phyloP scores from a whole-genome alignment of 2,329 filamentous ascomycete species.

The Chrysosporium queenslandicum region DNA sequence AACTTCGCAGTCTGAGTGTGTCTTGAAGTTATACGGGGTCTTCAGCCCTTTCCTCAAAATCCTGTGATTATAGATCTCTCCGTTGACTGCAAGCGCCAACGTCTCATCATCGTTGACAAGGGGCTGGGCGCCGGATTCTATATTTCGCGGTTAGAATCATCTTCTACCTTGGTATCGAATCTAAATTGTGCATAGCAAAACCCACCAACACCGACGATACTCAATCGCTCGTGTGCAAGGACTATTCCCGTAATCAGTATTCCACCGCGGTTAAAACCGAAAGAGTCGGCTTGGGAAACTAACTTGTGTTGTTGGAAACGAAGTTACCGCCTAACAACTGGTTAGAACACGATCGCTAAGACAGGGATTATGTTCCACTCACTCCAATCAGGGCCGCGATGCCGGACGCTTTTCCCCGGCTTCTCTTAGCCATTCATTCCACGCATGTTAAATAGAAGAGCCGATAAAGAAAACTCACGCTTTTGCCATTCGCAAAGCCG shows the following conservation, averaged over 20 bases:
- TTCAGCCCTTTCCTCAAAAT: constrained; percentile 80
- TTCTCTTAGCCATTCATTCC: constrained; percentile 1
- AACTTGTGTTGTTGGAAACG: constrained; percentile 84
- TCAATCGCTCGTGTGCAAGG: constrained; percentile 92
- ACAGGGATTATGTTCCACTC: constrained; percentile 39
- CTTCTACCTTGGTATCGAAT: constrained; percentile 14
- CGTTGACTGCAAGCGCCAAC: constrained; percentile 91
- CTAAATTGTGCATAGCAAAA: background rate
- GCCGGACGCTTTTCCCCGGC: constrained; percentile 63
- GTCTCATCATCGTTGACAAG: constrained; percentile 82
- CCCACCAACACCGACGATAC: constrained; percentile 91
- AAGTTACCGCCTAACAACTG: constrained; percentile 64
- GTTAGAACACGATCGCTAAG: constrained; percentile 9
- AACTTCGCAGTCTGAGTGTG: constrained; percentile 95
- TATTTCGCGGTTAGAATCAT: constrained; percentile 16
- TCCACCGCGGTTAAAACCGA: background rate
- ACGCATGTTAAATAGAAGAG: background rate
- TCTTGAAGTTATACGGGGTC: constrained; percentile 90
- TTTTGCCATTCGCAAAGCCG: constrained; percentile 85
- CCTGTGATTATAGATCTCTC: constrained; percentile 99
- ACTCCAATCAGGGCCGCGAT: constrained; percentile 98
- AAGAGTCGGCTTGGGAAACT: constrained; percentile 28
- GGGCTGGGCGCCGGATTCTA: constrained; percentile 94
- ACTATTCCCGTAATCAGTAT: constrained; percentile 45
- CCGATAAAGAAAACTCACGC: constrained; percentile 52